Evolutionary conservation across 805 yeast genomes (phyloP).

Genomic region (Nakazawaea peltata): DNA sequence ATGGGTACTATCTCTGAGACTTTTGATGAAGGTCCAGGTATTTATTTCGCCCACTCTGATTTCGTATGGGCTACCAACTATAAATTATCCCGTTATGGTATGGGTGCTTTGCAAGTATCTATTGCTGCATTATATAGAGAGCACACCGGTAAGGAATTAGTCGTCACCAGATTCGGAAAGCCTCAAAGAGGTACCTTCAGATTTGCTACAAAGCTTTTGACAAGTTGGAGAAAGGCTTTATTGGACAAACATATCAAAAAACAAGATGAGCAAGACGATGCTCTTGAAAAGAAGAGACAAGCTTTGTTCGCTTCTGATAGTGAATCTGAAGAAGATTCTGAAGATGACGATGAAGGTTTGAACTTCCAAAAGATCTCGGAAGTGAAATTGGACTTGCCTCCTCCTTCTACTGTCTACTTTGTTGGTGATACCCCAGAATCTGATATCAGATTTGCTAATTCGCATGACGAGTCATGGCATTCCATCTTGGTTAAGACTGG

Average conservation of each 20-base stretch:
- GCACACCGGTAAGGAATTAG: slow-evolving; percentile 74
- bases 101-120: slow-evolving; percentile 90
- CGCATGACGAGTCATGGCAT: slow-evolving; percentile 79
- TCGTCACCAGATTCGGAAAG: slow-evolving; percentile 80
- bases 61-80: slow-evolving; percentile 92
- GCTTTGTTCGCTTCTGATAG: slow-evolving; percentile 22
- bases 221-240: slow-evolving; percentile 72
- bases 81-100: slow-evolving; percentile 75
- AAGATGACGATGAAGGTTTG: slow-evolving; percentile 33
- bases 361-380: slow-evolving; percentile 36
- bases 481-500: slow-evolving; percentile 84
- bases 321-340: slow-evolving; percentile 20
- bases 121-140: slow-evolving; percentile 79
- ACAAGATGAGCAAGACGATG: slow-evolving; percentile 16
- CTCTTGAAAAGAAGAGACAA: slow-evolving; percentile 15
- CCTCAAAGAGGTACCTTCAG: slow-evolving; percentile 84
- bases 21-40: slow-evolving; percentile 69
- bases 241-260: slow-evolving; percentile 66
- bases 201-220: slow-evolving; percentile 72
- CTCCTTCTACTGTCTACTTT: slow-evolving; percentile 79
- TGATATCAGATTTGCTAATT: slow-evolving; percentile 80
- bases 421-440: slow-evolving; percentile 91
- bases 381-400: slow-evolving; percentile 53
- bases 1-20: slow-evolving; percentile 77
- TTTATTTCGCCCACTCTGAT: slow-evolving; percentile 87